Evolutionary conservation across 1,284 basidiomycete genomes (phyloP).

Genomic region (Trichosporon asahii): DNA sequence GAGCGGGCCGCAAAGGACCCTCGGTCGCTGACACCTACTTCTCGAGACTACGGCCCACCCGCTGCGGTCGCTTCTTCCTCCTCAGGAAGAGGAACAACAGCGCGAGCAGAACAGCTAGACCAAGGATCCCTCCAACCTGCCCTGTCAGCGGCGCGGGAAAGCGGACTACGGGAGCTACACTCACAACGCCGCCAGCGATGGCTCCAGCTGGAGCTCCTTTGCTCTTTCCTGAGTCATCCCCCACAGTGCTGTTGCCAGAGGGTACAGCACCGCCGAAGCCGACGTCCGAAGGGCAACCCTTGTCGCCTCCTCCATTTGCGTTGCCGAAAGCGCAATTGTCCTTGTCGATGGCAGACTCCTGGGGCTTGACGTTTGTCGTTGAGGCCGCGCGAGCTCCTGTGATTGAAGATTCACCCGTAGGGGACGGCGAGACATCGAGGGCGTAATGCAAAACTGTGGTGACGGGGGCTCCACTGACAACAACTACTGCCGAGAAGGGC

Average conservation of each 20-base stretch:
- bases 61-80: neutral
- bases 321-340: too few species aligned
- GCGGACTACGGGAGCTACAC: neutral
- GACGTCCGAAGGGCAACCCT: too few species aligned
- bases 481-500: too few species aligned
- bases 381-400: too few species aligned
- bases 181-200: neutral
- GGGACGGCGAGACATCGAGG: too few species aligned
- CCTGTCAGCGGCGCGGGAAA: neutral
- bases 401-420: too few species aligned
- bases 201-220: neutral
- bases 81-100: neutral
- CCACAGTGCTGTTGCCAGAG: neutral
- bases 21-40: neutral
- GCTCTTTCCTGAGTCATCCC: neutral
- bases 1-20: neutral
- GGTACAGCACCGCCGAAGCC: too few species aligned
- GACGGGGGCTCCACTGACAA: too few species aligned
- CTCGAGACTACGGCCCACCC: neutral
- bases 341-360: too few species aligned
- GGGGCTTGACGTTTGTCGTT: too few species aligned
- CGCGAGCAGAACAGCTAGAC: neutral
- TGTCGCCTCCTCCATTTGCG: too few species aligned
- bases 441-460: too few species aligned
- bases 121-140: neutral